Evolutionary conservation across 2,329 filamentous ascomycete species (phyloP).

Genomic region (Coccinonectria pachysandricola): DNA sequence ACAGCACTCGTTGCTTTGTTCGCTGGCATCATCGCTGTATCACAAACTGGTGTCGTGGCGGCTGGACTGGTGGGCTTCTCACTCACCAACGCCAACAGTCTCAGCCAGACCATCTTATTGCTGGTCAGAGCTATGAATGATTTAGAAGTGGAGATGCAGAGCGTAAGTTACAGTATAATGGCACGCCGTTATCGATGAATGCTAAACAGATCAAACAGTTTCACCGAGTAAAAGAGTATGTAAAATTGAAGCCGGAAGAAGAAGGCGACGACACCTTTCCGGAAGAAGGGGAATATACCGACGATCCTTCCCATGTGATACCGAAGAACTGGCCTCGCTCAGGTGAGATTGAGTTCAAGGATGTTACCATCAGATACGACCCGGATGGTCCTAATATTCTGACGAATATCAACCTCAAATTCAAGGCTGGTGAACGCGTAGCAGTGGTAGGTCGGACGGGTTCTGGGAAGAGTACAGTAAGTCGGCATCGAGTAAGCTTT

Average conservation of each 20-base stretch:
- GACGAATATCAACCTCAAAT: constrained; percentile 38
- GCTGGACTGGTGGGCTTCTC: constrained; percentile 48
- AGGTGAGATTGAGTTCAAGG: constrained; percentile 40
- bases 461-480: constrained; percentile 72
- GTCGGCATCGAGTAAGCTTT: constrained; percentile 11
- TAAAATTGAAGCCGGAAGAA: constrained; percentile 34
- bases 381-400: constrained; percentile 37
- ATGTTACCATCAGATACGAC: constrained; percentile 40
- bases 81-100: constrained; percentile 42
- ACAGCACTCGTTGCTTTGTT: constrained; percentile 41
- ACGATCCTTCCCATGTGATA: constrained; percentile 27
- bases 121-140: constrained; percentile 46
- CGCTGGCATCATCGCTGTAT: constrained; percentile 43
- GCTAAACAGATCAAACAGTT: constrained; percentile 32
- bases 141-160: constrained; percentile 46
- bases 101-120: constrained; percentile 40
- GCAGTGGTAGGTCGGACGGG: constrained; percentile 74
- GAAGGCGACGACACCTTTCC: constrained; percentile 30
- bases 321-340: constrained; percentile 34
- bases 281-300: constrained; percentile 29
- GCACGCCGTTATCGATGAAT: no score
- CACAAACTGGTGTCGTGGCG: constrained; percentile 33
- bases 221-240: constrained; percentile 39
- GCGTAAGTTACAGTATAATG: constrained; percentile 28
- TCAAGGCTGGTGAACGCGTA: constrained; percentile 60